phyloP scores from a whole-genome alignment of 2,329 filamentous ascomycete species.

The Trichoderma pleuroti region DNA sequence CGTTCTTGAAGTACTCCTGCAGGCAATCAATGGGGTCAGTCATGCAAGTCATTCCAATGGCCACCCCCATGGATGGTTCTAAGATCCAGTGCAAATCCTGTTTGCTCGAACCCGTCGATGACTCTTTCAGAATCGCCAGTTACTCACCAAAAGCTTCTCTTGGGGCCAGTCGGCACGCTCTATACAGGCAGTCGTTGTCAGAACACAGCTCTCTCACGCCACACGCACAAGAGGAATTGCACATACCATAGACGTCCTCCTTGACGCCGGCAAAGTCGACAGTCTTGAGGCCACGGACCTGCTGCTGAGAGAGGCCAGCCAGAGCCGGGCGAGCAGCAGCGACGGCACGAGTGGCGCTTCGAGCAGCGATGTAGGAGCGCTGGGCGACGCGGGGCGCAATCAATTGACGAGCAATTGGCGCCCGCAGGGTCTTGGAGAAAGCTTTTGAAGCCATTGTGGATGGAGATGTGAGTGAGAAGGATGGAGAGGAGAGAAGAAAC shows the following conservation, averaged over 20 bases:
- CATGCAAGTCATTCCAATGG: neutral
- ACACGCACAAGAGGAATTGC: neutral
- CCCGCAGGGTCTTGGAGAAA: slow-evolving; percentile 65
- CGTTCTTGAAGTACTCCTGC: slow-evolving; percentile 99
- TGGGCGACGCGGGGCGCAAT: slow-evolving; percentile 57
- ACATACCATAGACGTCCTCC: slow-evolving; percentile 87
- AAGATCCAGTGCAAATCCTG: neutral
- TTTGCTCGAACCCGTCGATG: neutral
- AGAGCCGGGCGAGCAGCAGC: slow-evolving; percentile 52
- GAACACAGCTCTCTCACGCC: neutral
- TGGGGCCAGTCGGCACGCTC: slow-evolving; percentile 98
- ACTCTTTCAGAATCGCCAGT: slow-evolving; percentile 18
- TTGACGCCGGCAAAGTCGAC: slow-evolving; percentile 96
- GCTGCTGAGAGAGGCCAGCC: slow-evolving; percentile 55
- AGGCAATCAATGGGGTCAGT: slow-evolving; percentile 19
- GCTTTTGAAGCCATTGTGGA: slow-evolving; percentile 70
- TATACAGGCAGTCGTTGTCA: slow-evolving; percentile 34
- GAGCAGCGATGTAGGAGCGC: slow-evolving; percentile 60
- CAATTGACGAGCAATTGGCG: slow-evolving; percentile 61
- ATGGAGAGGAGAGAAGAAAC: neutral
- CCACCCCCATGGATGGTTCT: neutral
- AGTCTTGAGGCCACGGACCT: slow-evolving; percentile 90
- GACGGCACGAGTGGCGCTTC: slow-evolving; percentile 53
- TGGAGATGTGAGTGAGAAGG: slow-evolving; percentile 25
- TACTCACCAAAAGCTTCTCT: slow-evolving; percentile 91